Conservation (phyloP, 352 stramenopile species). For the Plasmopara halstedii region DNA sequence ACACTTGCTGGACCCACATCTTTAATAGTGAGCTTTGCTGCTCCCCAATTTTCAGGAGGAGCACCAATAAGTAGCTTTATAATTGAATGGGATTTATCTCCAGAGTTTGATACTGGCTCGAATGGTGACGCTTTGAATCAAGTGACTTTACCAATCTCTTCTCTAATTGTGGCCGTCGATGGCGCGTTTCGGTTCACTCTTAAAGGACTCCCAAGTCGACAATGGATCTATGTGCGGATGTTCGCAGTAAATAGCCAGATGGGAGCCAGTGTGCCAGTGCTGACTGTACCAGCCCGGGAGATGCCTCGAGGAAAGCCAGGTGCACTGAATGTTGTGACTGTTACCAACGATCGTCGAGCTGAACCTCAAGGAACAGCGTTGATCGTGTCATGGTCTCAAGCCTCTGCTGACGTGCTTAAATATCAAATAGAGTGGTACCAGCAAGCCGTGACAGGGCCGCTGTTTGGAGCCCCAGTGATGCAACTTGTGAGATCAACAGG, state of each 20-base stretch:
- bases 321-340: constrained; percentile 21
- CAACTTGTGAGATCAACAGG: constrained; percentile 51
- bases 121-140: constrained; percentile 51
- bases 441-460: constrained; percentile 33
- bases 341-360: constrained; percentile 28
- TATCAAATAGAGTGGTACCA: constrained; percentile 78
- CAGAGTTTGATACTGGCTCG: constrained; percentile 62
- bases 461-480: constrained; percentile 49
- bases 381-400: constrained; percentile 43
- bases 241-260: constrained; percentile 61
- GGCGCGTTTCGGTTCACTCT: constrained; percentile 37
- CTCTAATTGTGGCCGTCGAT: constrained; percentile 15
- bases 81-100: constrained; percentile 86
- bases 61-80: constrained; percentile 80
- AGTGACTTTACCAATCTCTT: constrained; percentile 17
- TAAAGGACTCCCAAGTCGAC: constrained; percentile 32
- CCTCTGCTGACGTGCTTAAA: constrained; percentile 12
- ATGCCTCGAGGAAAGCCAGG: constrained; percentile 61
- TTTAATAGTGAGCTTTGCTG: constrained; percentile 70
- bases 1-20: constrained; percentile 62
- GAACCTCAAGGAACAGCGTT: constrained; percentile 38
- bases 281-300: constrained; percentile 41
- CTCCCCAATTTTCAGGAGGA: constrained; percentile 83
- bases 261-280: constrained; percentile 30
- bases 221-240: constrained; percentile 59